A percentile compares a stretch with the other conserved stretches of the same genome.
These are phyloP conservation scores for Verticillium nubilum DNA, from an alignment of 2,329 filamentous ascomycete genomes.

Conservation along the genomic window DNA sequence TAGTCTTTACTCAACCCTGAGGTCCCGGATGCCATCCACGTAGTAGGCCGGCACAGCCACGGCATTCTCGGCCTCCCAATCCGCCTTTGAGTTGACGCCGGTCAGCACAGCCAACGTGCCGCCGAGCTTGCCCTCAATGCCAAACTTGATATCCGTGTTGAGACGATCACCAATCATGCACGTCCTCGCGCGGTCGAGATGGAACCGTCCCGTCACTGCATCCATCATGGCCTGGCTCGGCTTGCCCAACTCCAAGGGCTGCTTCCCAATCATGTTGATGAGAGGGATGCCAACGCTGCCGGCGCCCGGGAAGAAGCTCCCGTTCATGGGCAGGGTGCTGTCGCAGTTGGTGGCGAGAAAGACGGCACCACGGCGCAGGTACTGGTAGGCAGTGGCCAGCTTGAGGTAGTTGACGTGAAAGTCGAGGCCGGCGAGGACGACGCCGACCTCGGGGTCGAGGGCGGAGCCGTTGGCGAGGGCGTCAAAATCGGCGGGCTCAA, in stretches of 20 bases:
- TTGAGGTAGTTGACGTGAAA: constrained; percentile 97
- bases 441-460: constrained; percentile 82
- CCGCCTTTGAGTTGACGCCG: constrained; percentile 79
- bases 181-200: constrained; percentile 74
- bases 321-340: constrained; percentile 77
- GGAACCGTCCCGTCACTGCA: constrained; percentile 92
- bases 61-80: constrained; percentile 67
- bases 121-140: constrained; percentile 82
- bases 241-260: constrained; percentile 81
- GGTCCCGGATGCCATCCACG: constrained; percentile 77
- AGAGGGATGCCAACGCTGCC: constrained; percentile 77
- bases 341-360: constrained; percentile 95
- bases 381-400: constrained; percentile 77
- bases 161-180: constrained; percentile 96
- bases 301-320: constrained; percentile 85
- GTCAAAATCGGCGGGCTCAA: constrained; percentile 74
- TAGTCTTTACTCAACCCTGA: constrained; percentile 28
- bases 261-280: constrained; percentile 61
- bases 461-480: constrained; percentile 68
- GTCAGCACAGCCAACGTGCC: constrained; percentile 89
- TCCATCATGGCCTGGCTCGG: constrained; percentile 99
- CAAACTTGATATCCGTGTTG: constrained; percentile 95
- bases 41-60: constrained; percentile 74
- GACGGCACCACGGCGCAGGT: constrained; percentile 72
- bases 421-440: constrained; percentile 86